Percentiles rank a stretch among this genome's conserved stretches.
Conservation (phyloP, 371 early-diverging fungal species). For the Rhizomucor miehei region DNA sequence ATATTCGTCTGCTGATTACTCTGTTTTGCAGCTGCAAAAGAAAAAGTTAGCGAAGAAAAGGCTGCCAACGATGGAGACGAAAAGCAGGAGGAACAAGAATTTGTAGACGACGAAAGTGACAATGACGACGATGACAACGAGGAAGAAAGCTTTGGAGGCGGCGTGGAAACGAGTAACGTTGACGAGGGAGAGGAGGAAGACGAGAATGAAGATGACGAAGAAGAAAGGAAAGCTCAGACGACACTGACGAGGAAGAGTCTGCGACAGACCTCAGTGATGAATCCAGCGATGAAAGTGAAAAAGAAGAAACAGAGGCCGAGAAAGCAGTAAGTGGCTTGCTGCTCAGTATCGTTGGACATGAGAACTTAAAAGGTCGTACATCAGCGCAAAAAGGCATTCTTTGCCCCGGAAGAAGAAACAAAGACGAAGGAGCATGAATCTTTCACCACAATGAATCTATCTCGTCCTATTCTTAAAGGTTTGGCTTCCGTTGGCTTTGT, state of each 20-base stretch:
- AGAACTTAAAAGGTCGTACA: not conserved
- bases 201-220: conserved; percentile 20
- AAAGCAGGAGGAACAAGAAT: no score
- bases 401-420: conserved; percentile 64
- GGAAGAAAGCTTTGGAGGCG: conserved; percentile 60
- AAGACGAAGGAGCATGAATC: conserved; percentile 54
- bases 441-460: conserved; percentile 89
- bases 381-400: conserved; percentile 72
- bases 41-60: conserved; percentile 9
- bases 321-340: conserved; percentile 11
- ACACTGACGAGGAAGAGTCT: conserved; percentile 24
- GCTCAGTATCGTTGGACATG: not conserved
- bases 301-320: conserved; percentile 42
- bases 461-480: conserved; percentile 93
- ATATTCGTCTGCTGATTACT: not conserved
- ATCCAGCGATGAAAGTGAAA: conserved; percentile 39
- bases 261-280: conserved; percentile 18
- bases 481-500: conserved; percentile 87
- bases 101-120: conserved; percentile 25
- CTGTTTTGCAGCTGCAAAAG: conserved; percentile 4
- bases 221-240: conserved; percentile 21
- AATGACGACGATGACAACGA: conserved; percentile 48
- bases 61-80: no score
- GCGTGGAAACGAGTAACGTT: conserved; percentile 44
- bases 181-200: conserved; percentile 17